Evolutionary conservation across 805 yeast species (phyloP).

Genomic region (Candida xiaguanensis): DNA sequence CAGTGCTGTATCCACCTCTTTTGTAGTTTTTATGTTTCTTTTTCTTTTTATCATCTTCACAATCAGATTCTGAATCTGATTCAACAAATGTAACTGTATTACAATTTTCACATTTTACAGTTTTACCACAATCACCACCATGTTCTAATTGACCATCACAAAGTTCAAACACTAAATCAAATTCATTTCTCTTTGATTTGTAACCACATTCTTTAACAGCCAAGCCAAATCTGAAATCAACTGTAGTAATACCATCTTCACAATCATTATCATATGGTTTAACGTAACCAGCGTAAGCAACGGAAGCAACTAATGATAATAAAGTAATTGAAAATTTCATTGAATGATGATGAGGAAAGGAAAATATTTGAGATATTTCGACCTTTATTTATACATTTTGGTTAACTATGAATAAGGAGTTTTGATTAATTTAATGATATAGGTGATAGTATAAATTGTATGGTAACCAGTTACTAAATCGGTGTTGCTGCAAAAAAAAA

Average conservation of each 20-base stretch:
- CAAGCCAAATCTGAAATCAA: background rate
- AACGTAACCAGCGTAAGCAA: background rate
- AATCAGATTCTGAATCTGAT: background rate
- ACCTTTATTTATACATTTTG: background rate
- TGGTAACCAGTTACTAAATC: background rate
- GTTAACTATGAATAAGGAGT: no score
- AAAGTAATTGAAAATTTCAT: background rate
- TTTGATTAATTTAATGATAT: no score
- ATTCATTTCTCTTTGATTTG: background rate
- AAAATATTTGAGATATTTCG: background rate
- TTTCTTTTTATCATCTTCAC: background rate
- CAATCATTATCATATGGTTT: background rate
- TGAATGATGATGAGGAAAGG: background rate
- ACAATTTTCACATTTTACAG: background rate
- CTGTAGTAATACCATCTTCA: background rate
- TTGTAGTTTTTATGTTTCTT: background rate
- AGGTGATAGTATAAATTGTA: background rate
- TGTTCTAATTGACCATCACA: conserved; percentile 2
- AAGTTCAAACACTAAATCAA: background rate
- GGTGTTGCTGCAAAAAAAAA: background rate
- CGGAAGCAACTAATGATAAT: background rate
- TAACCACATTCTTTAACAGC: conserved; percentile 1
- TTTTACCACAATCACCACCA: conserved; percentile 1
- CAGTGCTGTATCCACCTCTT: background rate
- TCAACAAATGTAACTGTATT: background rate